A percentile compares a stretch with the other conserved stretches of the same genome.
Conservation (phyloP, 345 rosid species). For the Euphorbia pulcherrima region DNA sequence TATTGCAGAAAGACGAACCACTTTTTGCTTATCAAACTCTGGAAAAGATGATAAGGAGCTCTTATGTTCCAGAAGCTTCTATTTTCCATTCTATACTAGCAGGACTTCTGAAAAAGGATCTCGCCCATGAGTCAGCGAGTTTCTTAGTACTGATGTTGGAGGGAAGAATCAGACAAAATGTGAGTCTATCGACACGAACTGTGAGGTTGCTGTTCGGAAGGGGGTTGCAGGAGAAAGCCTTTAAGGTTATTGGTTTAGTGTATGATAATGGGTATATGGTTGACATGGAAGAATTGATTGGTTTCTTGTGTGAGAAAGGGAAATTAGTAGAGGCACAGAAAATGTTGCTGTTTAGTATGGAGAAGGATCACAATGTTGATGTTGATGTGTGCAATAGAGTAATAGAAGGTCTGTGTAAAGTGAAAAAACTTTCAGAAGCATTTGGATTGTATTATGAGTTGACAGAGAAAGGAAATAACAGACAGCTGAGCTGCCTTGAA, state of each 20-base stretch:
- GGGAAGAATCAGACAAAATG: constrained; percentile 49
- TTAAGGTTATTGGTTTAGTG: constrained; percentile 42
- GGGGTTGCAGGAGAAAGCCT: constrained; percentile 46
- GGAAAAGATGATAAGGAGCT: constrained; percentile 69
- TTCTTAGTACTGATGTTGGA: constrained; percentile 57
- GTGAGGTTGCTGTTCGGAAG: constrained; percentile 47
- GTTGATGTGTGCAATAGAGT: constrained; percentile 38
- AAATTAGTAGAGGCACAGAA: constrained; percentile 50
- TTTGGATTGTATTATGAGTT: constrained; percentile 57
- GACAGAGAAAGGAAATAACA: constrained; percentile 55
- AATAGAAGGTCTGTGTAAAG: constrained; percentile 59
- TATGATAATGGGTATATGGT: constrained; percentile 56
- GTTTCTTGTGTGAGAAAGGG: constrained; percentile 44
- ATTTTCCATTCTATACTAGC: constrained; percentile 53
- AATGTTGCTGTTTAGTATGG: constrained; percentile 54
- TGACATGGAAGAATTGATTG: constrained; percentile 48
- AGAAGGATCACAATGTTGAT: constrained; percentile 45
- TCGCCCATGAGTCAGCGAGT: constrained; percentile 48
- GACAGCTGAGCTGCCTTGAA: constrained; percentile 47
- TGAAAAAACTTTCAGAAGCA: constrained; percentile 53
- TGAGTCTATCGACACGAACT: constrained; percentile 50
- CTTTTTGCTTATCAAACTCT: constrained; percentile 55
- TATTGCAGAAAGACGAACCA: constrained; percentile 53
- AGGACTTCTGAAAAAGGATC: constrained; percentile 48
- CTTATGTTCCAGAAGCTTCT: constrained; percentile 54